A percentile compares a stretch with the other conserved stretches of the same genome.
These are phyloP conservation scores for Penicillium odoratum DNA, from an alignment of 495 filamentous ascomycete genomes.

Conservation along the genomic window DNA sequence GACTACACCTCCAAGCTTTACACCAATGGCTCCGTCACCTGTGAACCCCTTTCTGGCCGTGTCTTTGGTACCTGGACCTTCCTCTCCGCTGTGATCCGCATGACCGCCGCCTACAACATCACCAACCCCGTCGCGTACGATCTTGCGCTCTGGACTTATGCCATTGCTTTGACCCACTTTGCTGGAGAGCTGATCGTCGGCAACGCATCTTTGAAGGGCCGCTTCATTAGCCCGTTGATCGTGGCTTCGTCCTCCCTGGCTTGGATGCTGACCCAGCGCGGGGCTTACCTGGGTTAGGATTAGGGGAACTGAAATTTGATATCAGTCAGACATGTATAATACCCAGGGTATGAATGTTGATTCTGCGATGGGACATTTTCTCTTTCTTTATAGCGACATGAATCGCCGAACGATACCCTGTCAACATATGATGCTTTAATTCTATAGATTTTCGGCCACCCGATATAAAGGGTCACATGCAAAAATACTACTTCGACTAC, in stretches of 20 bases:
- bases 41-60: slow-evolving; percentile 67
- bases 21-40: slow-evolving; percentile 48
- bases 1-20: slow-evolving; percentile 79
- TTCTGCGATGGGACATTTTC: background rate
- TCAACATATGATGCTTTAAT: background rate
- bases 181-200: slow-evolving; percentile 72
- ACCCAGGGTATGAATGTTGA: background rate
- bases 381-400: background rate
- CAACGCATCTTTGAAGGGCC: slow-evolving; percentile 66
- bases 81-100: slow-evolving; percentile 68
- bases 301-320: background rate
- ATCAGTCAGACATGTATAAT: background rate
- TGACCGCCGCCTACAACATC: slow-evolving; percentile 87
- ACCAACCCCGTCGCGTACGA: slow-evolving; percentile 69
- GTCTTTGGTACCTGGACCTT: slow-evolving; percentile 93
- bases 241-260: slow-evolving; percentile 65
- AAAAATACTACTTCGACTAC: background rate
- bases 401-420: background rate
- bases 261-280: slow-evolving; percentile 79
- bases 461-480: background rate
- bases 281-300: slow-evolving; percentile 32
- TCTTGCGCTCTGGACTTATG: slow-evolving; percentile 76
- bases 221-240: slow-evolving; percentile 69
- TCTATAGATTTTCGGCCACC: slow-evolving; percentile 4
- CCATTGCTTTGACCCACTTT: slow-evolving; percentile 79